Evolutionary conservation across 2,329 filamentous ascomycete genomes (phyloP).

Genomic region (Keithomyces neogunnii): DNA sequence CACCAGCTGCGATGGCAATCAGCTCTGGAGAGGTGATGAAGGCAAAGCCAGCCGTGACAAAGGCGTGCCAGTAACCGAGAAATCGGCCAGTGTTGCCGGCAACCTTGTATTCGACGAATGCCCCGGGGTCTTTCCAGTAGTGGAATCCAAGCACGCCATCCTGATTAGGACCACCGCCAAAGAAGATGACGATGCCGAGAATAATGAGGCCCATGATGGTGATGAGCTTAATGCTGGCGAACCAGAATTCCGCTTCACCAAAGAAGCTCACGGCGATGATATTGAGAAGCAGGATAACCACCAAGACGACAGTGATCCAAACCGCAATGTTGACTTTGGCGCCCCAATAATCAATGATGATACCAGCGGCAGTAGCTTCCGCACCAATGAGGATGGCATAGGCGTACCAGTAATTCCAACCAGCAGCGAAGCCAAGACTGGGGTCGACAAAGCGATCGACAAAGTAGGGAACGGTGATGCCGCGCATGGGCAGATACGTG

Average conservation of each 20-base stretch:
- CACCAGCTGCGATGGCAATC: conserved; percentile 54
- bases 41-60: conserved; percentile 50
- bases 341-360: conserved; percentile 55
- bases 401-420: conserved; percentile 56
- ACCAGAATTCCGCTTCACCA: conserved; percentile 55
- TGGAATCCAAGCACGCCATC: conserved; percentile 36
- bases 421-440: conserved; percentile 46
- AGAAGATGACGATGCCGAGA: conserved; percentile 45
- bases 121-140: conserved; percentile 29
- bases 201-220: conserved; percentile 51
- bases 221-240: conserved; percentile 51
- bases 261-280: conserved; percentile 49
- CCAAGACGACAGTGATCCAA: conserved; percentile 51
- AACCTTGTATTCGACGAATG: conserved; percentile 40
- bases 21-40: conserved; percentile 58
- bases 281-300: conserved; percentile 46
- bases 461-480: conserved; percentile 49
- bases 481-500: conserved; percentile 45
- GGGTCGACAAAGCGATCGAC: conserved; percentile 47
- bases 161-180: conserved; percentile 44
- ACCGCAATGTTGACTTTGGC: conserved; percentile 41
- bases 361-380: conserved; percentile 48
- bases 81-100: conserved; percentile 42
- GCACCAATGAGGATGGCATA: conserved; percentile 50
- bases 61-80: conserved; percentile 49